Evolutionary conservation across 805 yeast species (phyloP), one percentile per base, ranked within the genome.

Genomic region (Pichia exigua): DNA sequence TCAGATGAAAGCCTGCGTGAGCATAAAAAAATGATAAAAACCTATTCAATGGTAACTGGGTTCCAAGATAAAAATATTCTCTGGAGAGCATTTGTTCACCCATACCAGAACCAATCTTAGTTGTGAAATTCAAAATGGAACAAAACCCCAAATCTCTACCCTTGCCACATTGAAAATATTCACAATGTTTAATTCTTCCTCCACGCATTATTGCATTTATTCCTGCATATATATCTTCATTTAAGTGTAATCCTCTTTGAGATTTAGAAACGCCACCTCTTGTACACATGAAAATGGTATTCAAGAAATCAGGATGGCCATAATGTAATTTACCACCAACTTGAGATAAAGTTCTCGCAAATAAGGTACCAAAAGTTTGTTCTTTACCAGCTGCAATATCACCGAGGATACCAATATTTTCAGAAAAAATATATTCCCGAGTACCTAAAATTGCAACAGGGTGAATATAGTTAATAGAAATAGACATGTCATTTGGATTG

Each of bases 71-170:
- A 65, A 79, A 87, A 66, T 86, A 86, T 64, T 87, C 95, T 59
- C 95, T 74, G 4, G 92, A 85, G 51, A 87, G 73, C 79, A 85
- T 81, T 63, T 87, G 95, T 62, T 87, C 95, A 46, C 94, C 92
- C 95, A 87, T 87, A 53, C 94, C 95, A 50, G 94, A 88, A 45
- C 95, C 95, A 66, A 87, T 86, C 62, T 87, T 87, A 22, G 92
- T 83, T 7, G 87, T 85, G 68, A 87, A 87, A 65, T 85, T 86
- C 66, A 85, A 75, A 61, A 87, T 86, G 2, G 94, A 85, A 3
- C 88, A 87, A 67, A 87, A 86, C 4, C 95, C 94, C 62, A 87
- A 74, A 71, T 87, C 94, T 65, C 95, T 74, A 43, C 95, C 95
- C 65, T 87, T 87, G 53, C 95, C 95, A 70, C 95, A 87, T 62